These are phyloP conservation scores for Pholiota molesta DNA, from an alignment of 768 basidiomycete genomes.

Conservation along the genomic window DNA sequence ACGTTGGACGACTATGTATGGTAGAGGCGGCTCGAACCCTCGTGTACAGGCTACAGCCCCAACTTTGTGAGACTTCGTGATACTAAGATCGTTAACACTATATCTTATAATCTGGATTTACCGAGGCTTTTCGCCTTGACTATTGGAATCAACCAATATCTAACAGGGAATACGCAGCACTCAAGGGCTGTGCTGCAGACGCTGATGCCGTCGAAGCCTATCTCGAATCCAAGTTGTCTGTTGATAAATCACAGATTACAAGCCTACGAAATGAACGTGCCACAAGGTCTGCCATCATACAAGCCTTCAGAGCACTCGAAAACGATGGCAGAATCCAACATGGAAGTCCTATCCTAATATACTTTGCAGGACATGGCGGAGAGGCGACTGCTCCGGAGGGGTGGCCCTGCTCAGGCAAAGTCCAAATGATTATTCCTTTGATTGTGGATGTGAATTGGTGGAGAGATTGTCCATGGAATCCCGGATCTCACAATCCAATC, in stretches of 20 bases:
- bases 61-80: too few species aligned
- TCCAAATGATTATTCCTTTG: constrained; percentile 61
- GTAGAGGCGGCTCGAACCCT: too few species aligned
- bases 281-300: constrained; percentile 36
- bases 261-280: constrained; percentile 33
- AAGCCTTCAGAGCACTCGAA: constrained; percentile 24
- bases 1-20: too few species aligned
- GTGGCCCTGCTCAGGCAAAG: constrained; percentile 20
- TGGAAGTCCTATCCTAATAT: constrained; percentile 2
- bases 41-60: too few species aligned
- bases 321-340: constrained; percentile 16
- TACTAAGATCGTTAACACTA: too few species aligned
- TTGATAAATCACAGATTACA: constrained; percentile 32
- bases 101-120: too few species aligned
- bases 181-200: constrained; percentile 38
- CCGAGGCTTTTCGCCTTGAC: constrained; percentile 37
- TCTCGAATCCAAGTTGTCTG: constrained; percentile 27
- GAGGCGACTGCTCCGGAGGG: not conserved
- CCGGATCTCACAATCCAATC: constrained; percentile 59
- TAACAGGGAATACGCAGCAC: constrained; percentile 16
- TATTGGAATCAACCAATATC: constrained; percentile 43
- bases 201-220: constrained; percentile 37
- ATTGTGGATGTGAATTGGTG: constrained; percentile 45
- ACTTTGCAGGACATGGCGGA: constrained; percentile 7
- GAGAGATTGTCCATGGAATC: constrained; percentile 48